Evolutionary conservation across 1,139 yeast genomes (phyloP), one percentile per base, ranked within the genome.

Genomic region (Nakaseomyces kungkrabaensis): DNA sequence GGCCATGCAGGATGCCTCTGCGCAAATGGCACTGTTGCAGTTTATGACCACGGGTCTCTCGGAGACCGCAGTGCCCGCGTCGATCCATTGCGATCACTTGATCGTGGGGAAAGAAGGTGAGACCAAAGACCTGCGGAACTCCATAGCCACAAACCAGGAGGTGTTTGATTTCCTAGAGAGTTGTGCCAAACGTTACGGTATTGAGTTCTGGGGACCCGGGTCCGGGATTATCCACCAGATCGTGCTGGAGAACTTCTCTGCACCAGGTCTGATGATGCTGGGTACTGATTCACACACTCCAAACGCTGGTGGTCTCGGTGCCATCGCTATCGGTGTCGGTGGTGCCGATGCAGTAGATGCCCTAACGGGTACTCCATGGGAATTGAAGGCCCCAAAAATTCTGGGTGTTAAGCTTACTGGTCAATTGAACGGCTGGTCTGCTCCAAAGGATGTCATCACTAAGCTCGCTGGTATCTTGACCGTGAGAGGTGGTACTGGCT

Each of bases 291-390:
- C 96, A 4, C 97, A 92, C 68, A 90, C 97, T 46, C 97, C 97
- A 45, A 90, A 90, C 66, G 97, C 97, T 10, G 97, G 97, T 72
- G 97, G 97, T 54, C 75, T 90, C 53, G 97, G 97, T 65, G 95
- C 95, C 53, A 82, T 90, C 56, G 97, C 97, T 57, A 92, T 90
- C 65, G 97, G 97, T 71, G 97, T 89, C 46, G 97, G 97, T 68
- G 97, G 97, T 72, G 97, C 97, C 41, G 97, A 90, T 71, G 97
- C 97, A 17, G 97, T 90, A 47, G 98, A 92, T 68, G 97, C 94
- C 10, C 74, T 92, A 63, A 86, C 97, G 17, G 96, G 95, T 50
- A 84, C 95, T n/a, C 97, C 98, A 46, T 92, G 98, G 98, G 98
- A 92, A 73, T 79, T 92, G 68, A 90, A 90, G 72, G 97, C 97